These are phyloP conservation scores for Eucalyptus curtisii DNA, from an alignment of 345 rosid genomes.

Conservation along the genomic window DNA sequence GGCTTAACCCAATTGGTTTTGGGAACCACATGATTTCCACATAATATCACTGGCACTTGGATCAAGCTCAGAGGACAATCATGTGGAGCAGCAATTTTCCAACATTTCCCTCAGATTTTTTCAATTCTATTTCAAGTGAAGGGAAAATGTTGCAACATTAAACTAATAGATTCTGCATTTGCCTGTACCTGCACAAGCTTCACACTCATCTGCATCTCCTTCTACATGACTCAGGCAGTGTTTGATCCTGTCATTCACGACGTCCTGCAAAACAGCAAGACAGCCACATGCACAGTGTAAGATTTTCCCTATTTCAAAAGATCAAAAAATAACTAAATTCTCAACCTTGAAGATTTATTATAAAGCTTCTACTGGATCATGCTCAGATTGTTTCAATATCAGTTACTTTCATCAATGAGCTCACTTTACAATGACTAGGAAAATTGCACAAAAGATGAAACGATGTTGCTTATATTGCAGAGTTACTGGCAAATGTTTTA, in stretches of 20 bases:
- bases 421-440: neutral
- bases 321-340: neutral
- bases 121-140: neutral
- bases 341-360: neutral
- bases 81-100: neutral
- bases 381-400: neutral
- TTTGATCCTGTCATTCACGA: slow-evolving; percentile 68
- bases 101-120: neutral
- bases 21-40: neutral
- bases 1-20: neutral
- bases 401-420: neutral
- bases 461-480: neutral
- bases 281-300: no score
- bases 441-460: neutral
- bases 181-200: slow-evolving; percentile 68
- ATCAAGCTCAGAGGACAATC: neutral
- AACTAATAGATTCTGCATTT: slow-evolving; percentile 63
- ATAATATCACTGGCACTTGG: neutral
- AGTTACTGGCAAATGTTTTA: neutral
- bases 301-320: neutral
- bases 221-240: slow-evolving; percentile 67
- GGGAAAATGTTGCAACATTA: neutral
- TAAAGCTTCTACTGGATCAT: neutral
- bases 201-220: slow-evolving; percentile 68
- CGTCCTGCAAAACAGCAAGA: slow-evolving; percentile 33